phyloP scores from a whole-genome alignment of 1,284 basidiomycete genomes.

The Sporisorium scitamineum region DNA sequence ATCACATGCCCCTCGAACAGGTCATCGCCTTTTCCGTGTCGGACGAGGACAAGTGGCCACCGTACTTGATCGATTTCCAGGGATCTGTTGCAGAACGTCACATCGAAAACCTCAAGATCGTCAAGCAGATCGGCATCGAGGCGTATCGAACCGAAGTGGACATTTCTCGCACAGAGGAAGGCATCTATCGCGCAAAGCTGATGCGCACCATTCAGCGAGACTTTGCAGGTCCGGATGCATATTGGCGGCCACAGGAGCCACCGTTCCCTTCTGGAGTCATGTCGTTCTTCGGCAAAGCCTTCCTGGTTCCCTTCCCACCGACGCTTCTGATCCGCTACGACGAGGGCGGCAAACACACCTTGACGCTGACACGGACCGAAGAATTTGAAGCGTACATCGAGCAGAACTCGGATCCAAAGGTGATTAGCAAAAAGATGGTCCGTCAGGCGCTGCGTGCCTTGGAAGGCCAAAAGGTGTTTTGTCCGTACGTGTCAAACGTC shows the following conservation, averaged over 20 bases:
- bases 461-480: constrained; percentile 76
- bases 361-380: constrained; percentile 72
- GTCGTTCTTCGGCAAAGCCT: constrained; percentile 73
- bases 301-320: constrained; percentile 85
- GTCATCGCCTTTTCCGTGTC: constrained; percentile 76
- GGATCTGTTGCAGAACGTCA: constrained; percentile 80
- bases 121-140: constrained; percentile 55
- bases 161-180: constrained; percentile 27
- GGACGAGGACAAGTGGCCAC: constrained; percentile 76
- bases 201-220: constrained; percentile 51
- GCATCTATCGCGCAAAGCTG: constrained; percentile 34
- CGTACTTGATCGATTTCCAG: constrained; percentile 79
- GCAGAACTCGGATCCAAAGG: constrained; percentile 76
- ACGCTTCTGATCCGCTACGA: constrained; percentile 78
- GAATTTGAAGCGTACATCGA: constrained; percentile 76
- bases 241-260: constrained; percentile 52
- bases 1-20: constrained; percentile 76
- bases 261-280: constrained; percentile 54
- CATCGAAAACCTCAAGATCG: constrained; percentile 82
- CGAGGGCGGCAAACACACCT: constrained; percentile 70
- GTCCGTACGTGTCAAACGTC: constrained; percentile 76
- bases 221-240: constrained; percentile 62
- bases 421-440: constrained; percentile 75
- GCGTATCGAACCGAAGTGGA: constrained; percentile 42
- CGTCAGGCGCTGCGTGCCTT: constrained; percentile 78